Evolutionary conservation across 441 rosid genomes (phyloP).

Genomic region (Erodium trifolium): DNA sequence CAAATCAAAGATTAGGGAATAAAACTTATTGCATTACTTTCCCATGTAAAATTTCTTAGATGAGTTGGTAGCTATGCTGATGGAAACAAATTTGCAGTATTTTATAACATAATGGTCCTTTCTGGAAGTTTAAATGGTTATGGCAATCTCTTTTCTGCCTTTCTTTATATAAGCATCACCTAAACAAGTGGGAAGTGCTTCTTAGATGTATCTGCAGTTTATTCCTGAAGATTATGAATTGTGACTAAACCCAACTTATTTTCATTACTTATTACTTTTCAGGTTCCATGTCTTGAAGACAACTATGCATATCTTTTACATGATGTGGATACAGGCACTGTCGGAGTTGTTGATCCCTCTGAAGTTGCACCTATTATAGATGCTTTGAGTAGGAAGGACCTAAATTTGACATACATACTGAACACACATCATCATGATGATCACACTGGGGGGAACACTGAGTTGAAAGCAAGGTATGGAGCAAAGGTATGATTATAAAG

Average conservation of each 20-base stretch:
- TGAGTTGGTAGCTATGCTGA: not conserved
- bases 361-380: slow-evolving; percentile 80
- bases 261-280: slow-evolving; percentile 14
- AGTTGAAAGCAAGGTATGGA: slow-evolving; percentile 91
- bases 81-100: not conserved
- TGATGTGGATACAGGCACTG: slow-evolving; percentile 90
- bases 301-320: slow-evolving; percentile 88
- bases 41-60: not conserved
- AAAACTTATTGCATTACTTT: not conserved
- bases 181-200: not conserved
- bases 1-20: not conserved
- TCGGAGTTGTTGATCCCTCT: slow-evolving; percentile 96
- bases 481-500: slow-evolving; percentile 66
- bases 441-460: slow-evolving; percentile 82
- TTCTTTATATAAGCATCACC: not conserved
- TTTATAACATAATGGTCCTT: not conserved
- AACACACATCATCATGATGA: slow-evolving; percentile 91
- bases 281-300: slow-evolving; percentile 88
- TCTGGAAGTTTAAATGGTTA: not conserved
- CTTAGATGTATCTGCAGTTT: not conserved
- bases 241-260: not conserved
- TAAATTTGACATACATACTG: slow-evolving; percentile 76
- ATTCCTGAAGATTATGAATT: not conserved
- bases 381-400: slow-evolving; percentile 63
- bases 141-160: not conserved